Evolutionary conservation across 768 basidiomycete genomes (phyloP).

Genomic region (Phylloporus scabripes): DNA sequence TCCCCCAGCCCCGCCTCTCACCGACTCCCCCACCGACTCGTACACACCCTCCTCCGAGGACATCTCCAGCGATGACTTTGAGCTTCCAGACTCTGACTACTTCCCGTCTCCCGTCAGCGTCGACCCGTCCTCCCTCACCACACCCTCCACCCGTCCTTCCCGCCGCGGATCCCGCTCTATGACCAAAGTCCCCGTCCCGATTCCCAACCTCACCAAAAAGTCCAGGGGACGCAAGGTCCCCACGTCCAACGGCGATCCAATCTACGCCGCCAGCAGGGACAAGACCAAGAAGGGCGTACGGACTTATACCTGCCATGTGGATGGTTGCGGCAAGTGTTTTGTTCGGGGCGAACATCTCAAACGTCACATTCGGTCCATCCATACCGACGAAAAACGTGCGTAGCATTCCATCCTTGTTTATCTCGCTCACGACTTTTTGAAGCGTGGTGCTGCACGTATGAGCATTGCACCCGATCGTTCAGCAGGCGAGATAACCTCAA

Average conservation of each 20-base stretch:
- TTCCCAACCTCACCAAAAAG: conserved; percentile 48
- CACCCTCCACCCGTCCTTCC: conserved; percentile 10
- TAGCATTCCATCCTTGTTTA: conserved; percentile 5
- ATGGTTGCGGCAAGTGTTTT: conserved; percentile 76
- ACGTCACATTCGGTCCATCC: conserved; percentile 73
- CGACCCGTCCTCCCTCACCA: conserved; percentile 10
- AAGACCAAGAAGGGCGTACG: conserved; percentile 35
- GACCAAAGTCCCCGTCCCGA: conserved; percentile 37
- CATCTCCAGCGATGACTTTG: conserved; percentile 18
- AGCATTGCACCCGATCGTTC: conserved; percentile 64
- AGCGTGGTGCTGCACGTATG: conserved; percentile 44
- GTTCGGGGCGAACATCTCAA: conserved; percentile 76
- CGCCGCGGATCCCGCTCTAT: conserved; percentile 22
- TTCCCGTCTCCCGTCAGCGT: conserved; percentile 9
- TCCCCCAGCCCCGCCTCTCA: background rate
- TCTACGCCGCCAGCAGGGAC: conserved; percentile 24
- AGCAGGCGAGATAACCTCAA: conserved; percentile 72
- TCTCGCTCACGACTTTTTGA: background rate
- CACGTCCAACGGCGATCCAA: conserved; percentile 24
- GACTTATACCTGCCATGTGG: conserved; percentile 60
- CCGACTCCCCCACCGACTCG: conserved; percentile 4
- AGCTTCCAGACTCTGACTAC: conserved; percentile 20
- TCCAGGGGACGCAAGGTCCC: conserved; percentile 47
- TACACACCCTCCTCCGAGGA: conserved; percentile 7
- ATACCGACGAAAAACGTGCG: conserved; percentile 82